Conservation (phyloP, 192 early-diverging fungal species). For the Spinellus fusiger region DNA sequence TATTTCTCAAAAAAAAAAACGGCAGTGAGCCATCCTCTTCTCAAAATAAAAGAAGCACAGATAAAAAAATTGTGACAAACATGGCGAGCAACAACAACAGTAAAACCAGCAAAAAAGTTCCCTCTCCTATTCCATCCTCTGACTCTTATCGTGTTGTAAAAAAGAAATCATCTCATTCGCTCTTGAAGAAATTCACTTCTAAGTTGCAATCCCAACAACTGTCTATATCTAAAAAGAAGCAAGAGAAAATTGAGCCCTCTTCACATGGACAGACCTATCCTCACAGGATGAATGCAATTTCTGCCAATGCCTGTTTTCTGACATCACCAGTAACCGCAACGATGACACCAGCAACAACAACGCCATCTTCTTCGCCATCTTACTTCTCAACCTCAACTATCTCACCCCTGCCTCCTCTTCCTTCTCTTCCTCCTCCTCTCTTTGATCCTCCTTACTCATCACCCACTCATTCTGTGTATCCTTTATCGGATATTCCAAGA, state of each 20-base stretch:
- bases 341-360: background rate
- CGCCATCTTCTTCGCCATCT: background rate
- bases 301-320: background rate
- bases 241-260: background rate
- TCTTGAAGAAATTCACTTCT: background rate
- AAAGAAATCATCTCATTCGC: background rate
- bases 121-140: background rate
- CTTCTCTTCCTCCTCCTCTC: background rate
- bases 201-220: background rate
- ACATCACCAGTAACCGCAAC: background rate
- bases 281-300: background rate
- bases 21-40: background rate
- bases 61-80: no score
- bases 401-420: background rate
- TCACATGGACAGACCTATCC: background rate
- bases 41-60: background rate
- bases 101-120: background rate
- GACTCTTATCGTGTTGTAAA: background rate
- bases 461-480: background rate
- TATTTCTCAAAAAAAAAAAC: background rate
- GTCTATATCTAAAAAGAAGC: background rate
- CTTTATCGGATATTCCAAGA: background rate
- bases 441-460: background rate
- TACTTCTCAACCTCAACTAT: background rate
- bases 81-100: background rate